Evolutionary conservation across 2,329 filamentous ascomycete genomes (phyloP), one percentile per base, ranked within the genome.

Genomic region (Bipolaris oryzae): DNA sequence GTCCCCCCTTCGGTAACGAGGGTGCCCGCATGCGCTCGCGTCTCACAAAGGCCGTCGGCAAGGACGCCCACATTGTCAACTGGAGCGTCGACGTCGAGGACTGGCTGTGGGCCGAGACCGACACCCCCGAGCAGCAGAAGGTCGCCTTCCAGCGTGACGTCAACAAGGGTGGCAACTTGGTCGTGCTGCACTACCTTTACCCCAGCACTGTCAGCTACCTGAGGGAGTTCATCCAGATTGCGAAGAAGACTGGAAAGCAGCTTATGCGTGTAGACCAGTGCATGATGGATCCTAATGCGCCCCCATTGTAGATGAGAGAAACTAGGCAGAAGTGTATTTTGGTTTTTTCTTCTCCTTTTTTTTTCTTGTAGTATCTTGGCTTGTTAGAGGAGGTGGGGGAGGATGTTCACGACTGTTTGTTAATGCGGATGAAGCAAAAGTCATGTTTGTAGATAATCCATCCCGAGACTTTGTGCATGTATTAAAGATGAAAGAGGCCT

Each of bases 21-120:
- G 88, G 87, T 38, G 87, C 87, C 1, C 82, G 87, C 43, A 87
- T 87, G 77, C 82, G 88, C 3, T 83, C 88, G 70, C 81, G 85
- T 38, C 81, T 89, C 25, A 83, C 86, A 0, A 78, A 79, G 20
- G 42, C 73, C 73, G 60, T 74, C 3, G 73, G 71, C 15, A 80
- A 82, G 18, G 76, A 80, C 1, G 79, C 83, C 13, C 81, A 85
- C 1, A 83, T 89, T 41, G 82, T 89, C 49, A 86, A 85, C 71
- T 90, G 87, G 88, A 86, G 82, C 66, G 84, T 90, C 42, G 87
- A 90, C 66, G 84, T 89, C 31, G 85, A 90, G 77, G 88, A 90
- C 70, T 90, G 87, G 86, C 67, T 88, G 21, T 90, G 87, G 86
- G 87, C 85, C 1, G 76, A 82, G 69, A 82, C 80, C 0, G 67